Evolutionary conservation across 768 basidiomycete species (phyloP).

Genomic region (Pluteus cervinus): DNA sequence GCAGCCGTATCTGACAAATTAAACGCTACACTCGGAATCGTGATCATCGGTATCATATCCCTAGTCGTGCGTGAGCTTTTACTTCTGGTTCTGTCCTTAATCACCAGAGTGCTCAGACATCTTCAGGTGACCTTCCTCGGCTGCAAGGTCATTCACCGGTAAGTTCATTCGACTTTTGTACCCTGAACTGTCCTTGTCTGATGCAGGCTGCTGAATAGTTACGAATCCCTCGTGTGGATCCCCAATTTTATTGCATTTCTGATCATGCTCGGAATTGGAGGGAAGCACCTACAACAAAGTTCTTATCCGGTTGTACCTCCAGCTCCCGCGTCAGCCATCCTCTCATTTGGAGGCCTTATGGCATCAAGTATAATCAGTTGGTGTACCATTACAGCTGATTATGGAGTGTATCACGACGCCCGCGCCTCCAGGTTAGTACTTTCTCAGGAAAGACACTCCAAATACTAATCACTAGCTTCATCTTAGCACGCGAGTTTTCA

Average conservation of each 20-base stretch:
- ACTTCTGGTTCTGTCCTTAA: not conserved
- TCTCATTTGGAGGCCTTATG: conserved; percentile 33
- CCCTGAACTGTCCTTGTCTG: not conserved
- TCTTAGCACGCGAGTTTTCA: conserved; percentile 49
- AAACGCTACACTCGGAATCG: conserved; percentile 32
- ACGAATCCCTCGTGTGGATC: conserved; percentile 61
- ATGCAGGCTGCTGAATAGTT: conserved; percentile 16
- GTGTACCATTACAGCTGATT: conserved; percentile 38
- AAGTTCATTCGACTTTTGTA: conserved; percentile 12
- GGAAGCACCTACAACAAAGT: conserved; percentile 44
- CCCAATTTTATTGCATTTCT: conserved; percentile 60
- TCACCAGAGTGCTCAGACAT: not conserved
- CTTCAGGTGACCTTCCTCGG: conserved; percentile 55
- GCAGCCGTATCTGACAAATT: conserved; percentile 42
- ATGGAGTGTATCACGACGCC: conserved; percentile 35
- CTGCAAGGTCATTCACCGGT: conserved; percentile 57
- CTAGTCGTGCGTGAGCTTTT: conserved; percentile 22
- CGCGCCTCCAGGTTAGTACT: conserved; percentile 23
- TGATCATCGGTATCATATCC: conserved; percentile 32
- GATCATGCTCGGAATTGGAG: conserved; percentile 58
- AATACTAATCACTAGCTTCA: not conserved
- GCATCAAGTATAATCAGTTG: conserved; percentile 33
- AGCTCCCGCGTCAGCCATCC: conserved; percentile 20
- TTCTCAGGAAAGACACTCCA: not conserved
- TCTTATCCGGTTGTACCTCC: conserved; percentile 22